These are phyloP conservation scores for Daldinia sp. DNA, from an alignment of 2,329 filamentous ascomycete species.

Conservation along the genomic window DNA sequence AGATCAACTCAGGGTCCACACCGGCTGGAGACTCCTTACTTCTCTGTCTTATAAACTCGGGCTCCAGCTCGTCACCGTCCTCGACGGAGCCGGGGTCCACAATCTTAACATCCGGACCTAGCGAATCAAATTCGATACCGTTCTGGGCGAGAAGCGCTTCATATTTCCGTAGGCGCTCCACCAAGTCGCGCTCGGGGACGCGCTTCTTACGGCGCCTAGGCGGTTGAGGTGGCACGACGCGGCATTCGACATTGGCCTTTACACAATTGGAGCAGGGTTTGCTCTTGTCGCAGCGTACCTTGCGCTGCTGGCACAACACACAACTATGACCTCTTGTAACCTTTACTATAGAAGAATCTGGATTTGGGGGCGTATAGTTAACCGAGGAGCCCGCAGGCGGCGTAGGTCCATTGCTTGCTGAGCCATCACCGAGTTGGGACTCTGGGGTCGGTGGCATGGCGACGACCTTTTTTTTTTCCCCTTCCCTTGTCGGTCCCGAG, in stretches of 20 bases:
- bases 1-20: constrained; percentile 53
- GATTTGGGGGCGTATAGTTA: constrained; percentile 50
- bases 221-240: constrained; percentile 68
- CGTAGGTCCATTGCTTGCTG: constrained; percentile 47
- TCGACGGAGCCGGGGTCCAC: constrained; percentile 57
- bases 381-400: constrained; percentile 48
- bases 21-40: constrained; percentile 64
- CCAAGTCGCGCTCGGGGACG: constrained; percentile 76
- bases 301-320: constrained; percentile 80
- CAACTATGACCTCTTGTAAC: constrained; percentile 73
- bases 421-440: constrained; percentile 49
- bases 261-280: constrained; percentile 78
- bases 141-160: constrained; percentile 74
- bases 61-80: constrained; percentile 68
- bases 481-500: constrained; percentile 42
- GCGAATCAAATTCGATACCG: constrained; percentile 75
- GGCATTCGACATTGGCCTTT: constrained; percentile 71
- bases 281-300: constrained; percentile 79
- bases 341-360: constrained; percentile 63
- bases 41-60: constrained; percentile 64
- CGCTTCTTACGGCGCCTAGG: constrained; percentile 70
- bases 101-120: constrained; percentile 65
- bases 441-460: constrained; percentile 52
- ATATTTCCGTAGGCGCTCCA: constrained; percentile 77
- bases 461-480: constrained; percentile 12